Conservation (phyloP, 2,329 filamentous ascomycete species). For the Colletotrichum somersetense region DNA sequence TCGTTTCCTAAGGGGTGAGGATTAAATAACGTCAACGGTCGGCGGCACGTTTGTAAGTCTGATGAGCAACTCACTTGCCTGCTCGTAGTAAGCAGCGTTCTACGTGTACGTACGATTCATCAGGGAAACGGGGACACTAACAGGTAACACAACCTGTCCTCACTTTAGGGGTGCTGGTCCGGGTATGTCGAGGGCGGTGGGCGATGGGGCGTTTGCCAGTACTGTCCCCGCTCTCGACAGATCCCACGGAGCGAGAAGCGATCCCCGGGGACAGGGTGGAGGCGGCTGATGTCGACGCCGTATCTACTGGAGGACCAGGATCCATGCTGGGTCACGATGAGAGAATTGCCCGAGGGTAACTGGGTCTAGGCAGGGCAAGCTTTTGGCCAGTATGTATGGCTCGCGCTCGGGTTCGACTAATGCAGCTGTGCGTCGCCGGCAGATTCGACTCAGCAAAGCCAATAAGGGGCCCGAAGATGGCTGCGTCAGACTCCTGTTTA, state of each 20-base stretch:
- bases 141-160: slow-evolving; percentile 43
- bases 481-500: slow-evolving; percentile 3
- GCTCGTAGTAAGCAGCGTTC: slow-evolving; percentile 14
- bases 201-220: neutral
- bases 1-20: slow-evolving; percentile 43
- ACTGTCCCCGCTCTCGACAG: slow-evolving; percentile 21
- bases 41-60: neutral
- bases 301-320: slow-evolving; percentile 31
- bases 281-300: slow-evolving; percentile 22
- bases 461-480: neutral
- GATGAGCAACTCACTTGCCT: slow-evolving; percentile 34
- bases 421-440: slow-evolving; percentile 30
- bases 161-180: slow-evolving; percentile 42
- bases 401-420: neutral
- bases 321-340: slow-evolving; percentile 24
- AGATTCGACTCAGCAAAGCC: slow-evolving; percentile 11
- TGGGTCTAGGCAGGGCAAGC: slow-evolving; percentile 21
- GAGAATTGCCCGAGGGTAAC: slow-evolving; percentile 26
- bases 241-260: slow-evolving; percentile 19
- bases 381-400: slow-evolving; percentile 9
- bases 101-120: neutral
- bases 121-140: slow-evolving; percentile 13
- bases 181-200: slow-evolving; percentile 36
- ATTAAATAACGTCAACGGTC: slow-evolving; percentile 9
- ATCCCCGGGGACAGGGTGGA: slow-evolving; percentile 9